phyloP scores from a whole-genome alignment of 2,329 filamentous ascomycete genomes.

The Aspergillus intermedius region DNA sequence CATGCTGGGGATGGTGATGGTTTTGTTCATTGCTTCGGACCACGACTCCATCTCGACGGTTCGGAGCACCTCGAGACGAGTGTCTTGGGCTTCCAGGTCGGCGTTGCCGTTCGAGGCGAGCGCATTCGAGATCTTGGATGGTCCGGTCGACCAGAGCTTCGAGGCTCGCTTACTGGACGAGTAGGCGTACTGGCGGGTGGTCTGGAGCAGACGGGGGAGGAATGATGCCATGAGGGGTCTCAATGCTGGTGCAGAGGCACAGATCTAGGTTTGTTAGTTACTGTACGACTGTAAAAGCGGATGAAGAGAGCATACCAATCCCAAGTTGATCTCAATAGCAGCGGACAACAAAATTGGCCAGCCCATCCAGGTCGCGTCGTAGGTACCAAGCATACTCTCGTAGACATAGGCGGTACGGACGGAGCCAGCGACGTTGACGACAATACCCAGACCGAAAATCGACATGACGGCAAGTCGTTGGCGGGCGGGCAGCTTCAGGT shows the following conservation, averaged over 20 bases:
- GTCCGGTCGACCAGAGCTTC: constrained; percentile 17
- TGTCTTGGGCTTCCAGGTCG: constrained; percentile 5
- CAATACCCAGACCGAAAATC: constrained; percentile 32
- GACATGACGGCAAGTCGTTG: constrained; percentile 33
- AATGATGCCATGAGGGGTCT: constrained; percentile 29
- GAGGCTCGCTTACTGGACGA: constrained; percentile 14
- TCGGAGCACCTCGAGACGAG: constrained; percentile 26
- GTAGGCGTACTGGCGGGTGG: constrained; percentile 15
- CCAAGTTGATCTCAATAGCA: constrained; percentile 28
- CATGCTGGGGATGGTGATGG: constrained; percentile 8
- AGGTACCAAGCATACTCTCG: constrained; percentile 25
- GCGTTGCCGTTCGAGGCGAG: constrained; percentile 1
- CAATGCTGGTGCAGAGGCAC: constrained; percentile 31
- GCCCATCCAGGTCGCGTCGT: constrained; percentile 29
- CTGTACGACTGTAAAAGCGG: background rate
- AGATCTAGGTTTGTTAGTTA: constrained; percentile 21
- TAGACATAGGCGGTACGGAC: constrained; percentile 31
- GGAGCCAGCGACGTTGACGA: constrained; percentile 31
- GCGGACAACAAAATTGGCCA: constrained; percentile 29
- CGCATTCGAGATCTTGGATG: constrained; percentile 15
- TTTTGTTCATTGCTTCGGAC: constrained; percentile 17
- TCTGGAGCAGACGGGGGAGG: constrained; percentile 25
- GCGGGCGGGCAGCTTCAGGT: constrained; percentile 28
- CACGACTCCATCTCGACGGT: constrained; percentile 32
- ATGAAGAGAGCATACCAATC: constrained; percentile 22